These are phyloP conservation scores for Hemileia vastatrix DNA, from an alignment of 1,284 basidiomycete genomes.

Conservation along the genomic window DNA sequence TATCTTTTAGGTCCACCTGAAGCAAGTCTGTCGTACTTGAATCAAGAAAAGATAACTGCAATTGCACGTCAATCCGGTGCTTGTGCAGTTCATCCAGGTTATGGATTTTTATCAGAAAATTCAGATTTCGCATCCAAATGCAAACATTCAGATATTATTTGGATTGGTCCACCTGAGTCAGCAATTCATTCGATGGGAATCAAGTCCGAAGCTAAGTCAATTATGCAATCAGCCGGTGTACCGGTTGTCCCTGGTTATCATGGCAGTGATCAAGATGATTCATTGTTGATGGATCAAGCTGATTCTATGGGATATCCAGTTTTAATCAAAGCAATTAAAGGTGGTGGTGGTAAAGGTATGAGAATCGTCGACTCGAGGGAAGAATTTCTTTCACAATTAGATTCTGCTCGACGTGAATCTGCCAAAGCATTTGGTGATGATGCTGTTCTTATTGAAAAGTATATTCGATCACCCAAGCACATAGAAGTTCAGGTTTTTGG, in stretches of 20 bases:
- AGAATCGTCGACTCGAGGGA: slow-evolving; percentile 27
- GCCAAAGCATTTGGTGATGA: slow-evolving; percentile 1
- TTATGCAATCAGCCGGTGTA: slow-evolving; percentile 47
- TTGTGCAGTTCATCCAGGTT: slow-evolving; percentile 56
- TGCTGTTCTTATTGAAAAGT: slow-evolving; percentile 57
- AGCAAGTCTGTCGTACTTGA: slow-evolving; percentile 75
- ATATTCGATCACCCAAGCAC: slow-evolving; percentile 71
- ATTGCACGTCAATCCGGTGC: slow-evolving; percentile 69
- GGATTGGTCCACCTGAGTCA: slow-evolving; percentile 33
- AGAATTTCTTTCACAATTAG: slow-evolving; percentile 32
- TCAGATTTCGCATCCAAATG: too few species aligned
- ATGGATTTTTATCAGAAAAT: slow-evolving; percentile 85
- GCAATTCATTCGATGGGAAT: slow-evolving; percentile 37
- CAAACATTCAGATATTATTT: slow-evolving; percentile 25
- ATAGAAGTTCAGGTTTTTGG: slow-evolving; percentile 87
- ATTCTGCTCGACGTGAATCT: slow-evolving; percentile 29
- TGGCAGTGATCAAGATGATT: slow-evolving; percentile 26
- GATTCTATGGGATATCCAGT: slow-evolving; percentile 37
- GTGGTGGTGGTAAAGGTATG: slow-evolving; percentile 39
- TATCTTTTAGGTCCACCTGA: slow-evolving; percentile 84
- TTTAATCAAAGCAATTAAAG: slow-evolving; percentile 38
- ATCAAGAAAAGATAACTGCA: slow-evolving; percentile 77
- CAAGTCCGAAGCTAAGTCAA: slow-evolving; percentile 40
- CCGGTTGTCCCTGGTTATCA: slow-evolving; percentile 40
- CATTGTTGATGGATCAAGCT: slow-evolving; percentile 26